phyloP scores from a whole-genome alignment of 2,329 filamentous ascomycete species.

The Epichloe baconii region DNA sequence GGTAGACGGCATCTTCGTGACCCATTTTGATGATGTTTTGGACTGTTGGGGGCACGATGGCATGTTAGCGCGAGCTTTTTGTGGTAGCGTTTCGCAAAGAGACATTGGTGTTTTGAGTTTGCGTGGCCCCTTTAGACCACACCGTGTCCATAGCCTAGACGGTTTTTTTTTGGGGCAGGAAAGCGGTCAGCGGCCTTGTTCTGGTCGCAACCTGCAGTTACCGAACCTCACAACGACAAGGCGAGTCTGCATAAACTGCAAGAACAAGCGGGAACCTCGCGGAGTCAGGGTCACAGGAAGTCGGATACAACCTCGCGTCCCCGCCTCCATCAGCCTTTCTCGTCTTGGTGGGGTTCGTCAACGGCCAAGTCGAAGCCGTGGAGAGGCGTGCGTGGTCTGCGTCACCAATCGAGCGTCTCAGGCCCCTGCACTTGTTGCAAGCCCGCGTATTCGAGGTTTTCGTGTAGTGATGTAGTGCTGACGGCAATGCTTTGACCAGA shows the following conservation, averaged over 20 bases:
- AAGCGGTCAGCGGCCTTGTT: conserved; percentile 1
- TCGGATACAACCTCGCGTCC: background rate
- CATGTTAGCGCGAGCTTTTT: conserved; percentile 1
- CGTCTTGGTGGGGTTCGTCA: conserved; percentile 1
- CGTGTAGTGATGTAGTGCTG: background rate
- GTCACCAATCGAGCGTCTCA: background rate
- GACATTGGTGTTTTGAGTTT: background rate
- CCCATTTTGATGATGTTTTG: conserved; percentile 58
- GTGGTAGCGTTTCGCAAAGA: background rate
- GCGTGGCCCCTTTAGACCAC: background rate
- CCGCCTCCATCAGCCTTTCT: conserved; percentile 1
- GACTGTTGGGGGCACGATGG: background rate
- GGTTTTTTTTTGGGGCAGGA: background rate
- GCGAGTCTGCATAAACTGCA: background rate
- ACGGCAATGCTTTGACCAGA: background rate
- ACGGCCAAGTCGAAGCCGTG: background rate
- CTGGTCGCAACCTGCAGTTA: background rate
- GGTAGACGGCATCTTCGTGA: conserved; percentile 98
- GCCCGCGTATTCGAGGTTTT: background rate
- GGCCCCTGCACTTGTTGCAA: background rate
- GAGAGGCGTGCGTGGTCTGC: background rate
- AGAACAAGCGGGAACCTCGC: background rate
- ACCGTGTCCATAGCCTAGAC: background rate
- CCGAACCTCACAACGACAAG: background rate
- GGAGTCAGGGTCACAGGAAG: background rate